Evolutionary conservation across 306 rosid genomes (phyloP).

Genomic region (Benincasa hispida): DNA sequence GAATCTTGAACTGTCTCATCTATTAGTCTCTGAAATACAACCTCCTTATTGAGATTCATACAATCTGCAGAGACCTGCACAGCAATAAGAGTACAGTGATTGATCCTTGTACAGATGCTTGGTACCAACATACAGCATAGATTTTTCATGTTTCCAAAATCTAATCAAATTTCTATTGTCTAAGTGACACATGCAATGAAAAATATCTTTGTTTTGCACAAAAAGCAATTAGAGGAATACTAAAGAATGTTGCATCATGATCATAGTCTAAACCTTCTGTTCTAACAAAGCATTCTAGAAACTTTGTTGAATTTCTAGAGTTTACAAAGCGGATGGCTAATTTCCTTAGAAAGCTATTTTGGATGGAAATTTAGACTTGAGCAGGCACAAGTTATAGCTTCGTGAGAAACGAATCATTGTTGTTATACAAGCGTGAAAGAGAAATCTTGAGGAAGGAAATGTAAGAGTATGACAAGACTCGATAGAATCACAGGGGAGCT

Average conservation of each 20-base stretch:
- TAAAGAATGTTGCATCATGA: not conserved
- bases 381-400: not conserved
- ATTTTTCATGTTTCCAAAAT: not conserved
- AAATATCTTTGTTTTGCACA: not conserved
- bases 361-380: not conserved
- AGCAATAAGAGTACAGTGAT: not conserved
- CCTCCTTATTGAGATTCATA: constrained; percentile 44
- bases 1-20: constrained; percentile 50
- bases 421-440: not conserved
- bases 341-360: not conserved
- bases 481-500: not conserved
- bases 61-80: constrained; percentile 55
- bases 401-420: not conserved
- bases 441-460: not conserved
- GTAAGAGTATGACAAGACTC: not conserved
- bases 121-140: not conserved
- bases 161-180: not conserved
- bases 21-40: constrained; percentile 55
- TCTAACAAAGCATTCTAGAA: not conserved
- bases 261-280: not conserved
- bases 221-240: not conserved
- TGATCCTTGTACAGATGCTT: not conserved
- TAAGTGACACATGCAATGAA: not conserved
- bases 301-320: not conserved
- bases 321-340: not conserved